Percentiles rank a stretch among this genome's conserved stretches.
phyloP scores from a whole-genome alignment of 179 eudicot genomes.

The Amaranthus tricolor region DNA sequence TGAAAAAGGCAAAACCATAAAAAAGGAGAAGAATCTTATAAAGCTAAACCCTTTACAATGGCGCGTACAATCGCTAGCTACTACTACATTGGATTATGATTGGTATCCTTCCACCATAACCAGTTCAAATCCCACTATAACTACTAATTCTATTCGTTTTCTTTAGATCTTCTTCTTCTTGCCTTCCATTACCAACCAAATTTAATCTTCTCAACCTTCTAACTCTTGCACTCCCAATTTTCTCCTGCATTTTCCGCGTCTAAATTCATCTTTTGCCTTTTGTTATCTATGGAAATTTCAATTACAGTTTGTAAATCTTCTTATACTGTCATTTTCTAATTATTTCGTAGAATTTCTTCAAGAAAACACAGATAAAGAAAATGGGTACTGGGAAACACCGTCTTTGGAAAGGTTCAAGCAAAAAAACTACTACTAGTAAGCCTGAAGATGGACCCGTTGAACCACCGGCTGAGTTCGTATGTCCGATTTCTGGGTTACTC shows the following conservation, averaged over 20 bases:
- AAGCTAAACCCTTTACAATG: conserved; percentile 20
- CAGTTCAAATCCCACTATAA: conserved; percentile 21
- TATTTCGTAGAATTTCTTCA: background rate
- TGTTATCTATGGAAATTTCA: too few relatives aligned
- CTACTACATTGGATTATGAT: too few relatives aligned
- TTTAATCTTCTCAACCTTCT: background rate
- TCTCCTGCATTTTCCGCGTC: conserved; percentile 12
- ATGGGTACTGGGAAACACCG: conserved; percentile 33
- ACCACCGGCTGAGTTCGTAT: conserved; percentile 38
- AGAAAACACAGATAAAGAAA: background rate
- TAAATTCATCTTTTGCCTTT: background rate
- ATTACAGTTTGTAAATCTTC: background rate
- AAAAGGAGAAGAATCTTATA: conserved; percentile 23
- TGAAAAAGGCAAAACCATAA: background rate
- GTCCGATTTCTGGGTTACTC: conserved; percentile 36
- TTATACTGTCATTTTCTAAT: background rate
- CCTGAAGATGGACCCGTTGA: conserved; percentile 15
- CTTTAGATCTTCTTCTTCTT: background rate
- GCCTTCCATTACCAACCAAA: background rate
- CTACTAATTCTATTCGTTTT: background rate
- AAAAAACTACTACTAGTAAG: conserved; percentile 30
- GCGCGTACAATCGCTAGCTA: conserved; percentile 10
- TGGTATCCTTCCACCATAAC: background rate
- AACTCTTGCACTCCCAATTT: conserved; percentile 2
- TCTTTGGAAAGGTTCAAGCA: conserved; percentile 37